Evolutionary conservation across 73 alveolate genomes (phyloP).

Genomic region (Paraurostyla sp.): DNA sequence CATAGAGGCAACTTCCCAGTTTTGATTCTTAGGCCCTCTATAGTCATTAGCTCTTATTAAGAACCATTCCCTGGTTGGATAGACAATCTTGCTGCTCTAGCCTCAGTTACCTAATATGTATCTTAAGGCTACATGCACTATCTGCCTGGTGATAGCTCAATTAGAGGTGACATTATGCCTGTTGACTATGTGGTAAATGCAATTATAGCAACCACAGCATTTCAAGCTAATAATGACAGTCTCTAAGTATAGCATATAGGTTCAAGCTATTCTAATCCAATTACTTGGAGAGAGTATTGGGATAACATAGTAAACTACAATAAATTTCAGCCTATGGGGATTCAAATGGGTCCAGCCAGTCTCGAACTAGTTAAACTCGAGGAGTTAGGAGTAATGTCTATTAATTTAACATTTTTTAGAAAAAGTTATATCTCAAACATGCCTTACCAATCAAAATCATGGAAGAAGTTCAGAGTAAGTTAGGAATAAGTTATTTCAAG

Average conservation of each 20-base stretch:
- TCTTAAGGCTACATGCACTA: constrained; percentile 76
- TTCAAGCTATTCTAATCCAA: constrained; percentile 84
- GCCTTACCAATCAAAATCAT: constrained; percentile 72
- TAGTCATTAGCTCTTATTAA: constrained; percentile 81
- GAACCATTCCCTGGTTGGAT: constrained; percentile 96
- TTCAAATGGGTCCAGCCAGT: background rate
- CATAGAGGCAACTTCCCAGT: constrained; percentile 79
- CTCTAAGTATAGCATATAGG: constrained; percentile 67
- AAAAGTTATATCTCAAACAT: background rate
- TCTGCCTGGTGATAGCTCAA: background rate
- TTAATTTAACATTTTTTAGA: background rate
- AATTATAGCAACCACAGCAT: constrained; percentile 69
- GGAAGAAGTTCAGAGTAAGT: constrained; percentile 23
- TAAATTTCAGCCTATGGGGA: constrained; percentile 7
- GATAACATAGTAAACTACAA: constrained; percentile 16
- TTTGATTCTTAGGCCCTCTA: constrained; percentile 86
- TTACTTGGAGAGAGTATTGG: constrained; percentile 71
- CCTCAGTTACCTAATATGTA: constrained; percentile 81
- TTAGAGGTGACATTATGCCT: constrained; percentile 84
- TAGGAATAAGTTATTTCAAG: constrained; percentile 70
- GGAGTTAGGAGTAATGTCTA: background rate
- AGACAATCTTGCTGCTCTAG: constrained; percentile 92
- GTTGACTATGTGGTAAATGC: constrained; percentile 85
- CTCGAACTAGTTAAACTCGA: background rate
- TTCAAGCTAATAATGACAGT: background rate